phyloP scores from a whole-genome alignment of 768 basidiomycete genomes.

The Rickenella mellea region DNA sequence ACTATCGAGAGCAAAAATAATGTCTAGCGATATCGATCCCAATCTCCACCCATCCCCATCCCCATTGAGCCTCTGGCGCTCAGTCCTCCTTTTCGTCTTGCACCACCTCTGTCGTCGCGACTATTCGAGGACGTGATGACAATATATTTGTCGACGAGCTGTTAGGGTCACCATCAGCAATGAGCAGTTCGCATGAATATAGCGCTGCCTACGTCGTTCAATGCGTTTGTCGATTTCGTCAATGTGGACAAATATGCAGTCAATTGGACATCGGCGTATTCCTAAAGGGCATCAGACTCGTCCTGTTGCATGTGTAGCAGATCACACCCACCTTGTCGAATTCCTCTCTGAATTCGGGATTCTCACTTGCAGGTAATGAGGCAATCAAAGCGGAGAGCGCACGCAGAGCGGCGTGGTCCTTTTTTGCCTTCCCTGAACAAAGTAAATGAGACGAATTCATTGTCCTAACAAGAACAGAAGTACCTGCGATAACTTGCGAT shows the following conservation, averaged over 20 bases:
- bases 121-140: constrained; percentile 46
- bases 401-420: constrained; percentile 76
- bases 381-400: constrained; percentile 81
- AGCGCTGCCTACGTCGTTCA: constrained; percentile 73
- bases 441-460: background rate
- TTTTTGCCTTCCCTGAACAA: constrained; percentile 53
- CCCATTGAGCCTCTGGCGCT: constrained; percentile 34
- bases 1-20: too few species aligned
- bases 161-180: constrained; percentile 3
- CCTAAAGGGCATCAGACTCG: constrained; percentile 34
- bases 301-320: background rate
- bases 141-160: constrained; percentile 76
- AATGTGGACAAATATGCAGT: constrained; percentile 82
- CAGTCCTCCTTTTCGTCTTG: constrained; percentile 38
- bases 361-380: constrained; percentile 80
- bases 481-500: constrained; percentile 63
- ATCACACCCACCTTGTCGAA: constrained; percentile 63
- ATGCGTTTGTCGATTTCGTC: constrained; percentile 77
- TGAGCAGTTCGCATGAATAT: constrained; percentile 2
- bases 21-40: constrained; percentile 41
- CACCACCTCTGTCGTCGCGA: constrained; percentile 41
- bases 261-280: constrained; percentile 92
- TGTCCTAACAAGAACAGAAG: background rate
- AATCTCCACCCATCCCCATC: constrained; percentile 33
- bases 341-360: constrained; percentile 75